Evolutionary conservation across 163 green algal genomes (phyloP).

Genomic region (Prototheca wickerhamii): DNA sequence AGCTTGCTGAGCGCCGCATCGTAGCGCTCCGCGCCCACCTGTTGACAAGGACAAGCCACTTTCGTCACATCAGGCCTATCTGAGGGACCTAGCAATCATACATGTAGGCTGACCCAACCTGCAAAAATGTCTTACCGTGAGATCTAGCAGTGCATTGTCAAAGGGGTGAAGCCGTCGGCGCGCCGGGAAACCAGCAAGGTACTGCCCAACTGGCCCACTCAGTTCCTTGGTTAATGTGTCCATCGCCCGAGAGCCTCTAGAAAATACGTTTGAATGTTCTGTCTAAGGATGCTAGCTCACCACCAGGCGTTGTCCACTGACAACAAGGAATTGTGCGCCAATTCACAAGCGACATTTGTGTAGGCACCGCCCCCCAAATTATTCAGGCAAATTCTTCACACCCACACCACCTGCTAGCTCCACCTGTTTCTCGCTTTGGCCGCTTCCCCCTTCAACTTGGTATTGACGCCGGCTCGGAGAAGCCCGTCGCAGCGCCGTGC

Average conservation of each 20-base stretch:
- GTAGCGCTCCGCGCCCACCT: neutral
- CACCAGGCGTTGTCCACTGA: neutral
- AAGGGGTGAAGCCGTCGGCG: conserved; percentile 75
- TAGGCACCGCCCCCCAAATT: too few relatives aligned
- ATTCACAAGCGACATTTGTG: too few relatives aligned
- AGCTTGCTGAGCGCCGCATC: neutral
- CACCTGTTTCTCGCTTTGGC: conserved; percentile 30
- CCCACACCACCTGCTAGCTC: neutral
- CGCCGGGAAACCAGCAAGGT: conserved; percentile 61
- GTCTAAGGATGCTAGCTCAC: neutral
- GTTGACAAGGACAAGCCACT: neutral
- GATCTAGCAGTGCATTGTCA: conserved; percentile 81
- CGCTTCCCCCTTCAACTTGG: conserved; percentile 39
- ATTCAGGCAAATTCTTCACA: neutral
- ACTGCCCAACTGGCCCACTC: conserved; percentile 52
- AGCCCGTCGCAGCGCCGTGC: conserved; percentile 49
- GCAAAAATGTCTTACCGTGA: conserved; percentile 64
- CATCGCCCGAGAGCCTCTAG: conserved; percentile 58
- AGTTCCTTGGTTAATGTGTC: conserved; percentile 82
- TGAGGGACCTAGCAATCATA: neutral
- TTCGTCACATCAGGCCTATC: neutral
- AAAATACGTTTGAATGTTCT: neutral
- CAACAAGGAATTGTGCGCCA: neutral
- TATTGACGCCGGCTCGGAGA: conserved; percentile 24
- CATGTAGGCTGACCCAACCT: neutral